Evolutionary conservation across 2,329 filamentous ascomycete genomes (phyloP).

Genomic region (Aspergillus texensis): DNA sequence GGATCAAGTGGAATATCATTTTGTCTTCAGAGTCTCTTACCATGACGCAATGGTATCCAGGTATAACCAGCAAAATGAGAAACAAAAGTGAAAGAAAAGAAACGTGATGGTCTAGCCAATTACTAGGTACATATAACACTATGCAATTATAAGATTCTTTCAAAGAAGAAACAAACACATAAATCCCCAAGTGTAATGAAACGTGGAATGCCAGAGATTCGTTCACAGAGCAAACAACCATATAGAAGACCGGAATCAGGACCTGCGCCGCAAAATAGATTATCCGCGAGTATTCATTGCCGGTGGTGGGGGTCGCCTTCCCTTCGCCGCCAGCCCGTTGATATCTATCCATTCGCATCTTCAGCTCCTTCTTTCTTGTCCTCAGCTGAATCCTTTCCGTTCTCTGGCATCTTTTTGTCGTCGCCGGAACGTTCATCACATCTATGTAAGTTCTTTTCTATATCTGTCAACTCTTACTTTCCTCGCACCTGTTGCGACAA

Average conservation of each 20-base stretch:
- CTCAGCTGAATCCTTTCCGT: slow-evolving; percentile 7
- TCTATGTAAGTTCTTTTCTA: not conserved
- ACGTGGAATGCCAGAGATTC: not conserved
- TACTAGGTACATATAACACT: not conserved
- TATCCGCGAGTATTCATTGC: slow-evolving; percentile 37
- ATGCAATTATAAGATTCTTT: not conserved
- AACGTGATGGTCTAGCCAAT: not conserved
- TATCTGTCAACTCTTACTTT: not conserved
- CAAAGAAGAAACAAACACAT: not conserved
- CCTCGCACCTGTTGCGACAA: slow-evolving; percentile 2
- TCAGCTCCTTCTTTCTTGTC: slow-evolving; percentile 15
- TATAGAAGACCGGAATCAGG: slow-evolving; percentile 4
- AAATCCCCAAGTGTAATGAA: not conserved
- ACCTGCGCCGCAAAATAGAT: slow-evolving; percentile 41
- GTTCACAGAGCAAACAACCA: not conserved
- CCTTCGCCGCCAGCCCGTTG: slow-evolving; percentile 16
- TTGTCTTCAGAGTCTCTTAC: slow-evolving; percentile 21
- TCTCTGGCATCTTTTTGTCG: not conserved
- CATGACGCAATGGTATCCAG: slow-evolving; percentile 28
- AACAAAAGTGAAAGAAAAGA: not conserved
- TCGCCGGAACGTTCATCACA: not conserved
- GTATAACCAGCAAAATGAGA: not conserved
- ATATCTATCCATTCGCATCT: slow-evolving; percentile 15
- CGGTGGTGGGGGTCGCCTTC: slow-evolving; percentile 31
- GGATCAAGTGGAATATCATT: slow-evolving; percentile 5